Evolutionary conservation across 805 yeast genomes (phyloP), one percentile per base, ranked within the genome.

Genomic region (Cyberlindnera suaveolens): DNA sequence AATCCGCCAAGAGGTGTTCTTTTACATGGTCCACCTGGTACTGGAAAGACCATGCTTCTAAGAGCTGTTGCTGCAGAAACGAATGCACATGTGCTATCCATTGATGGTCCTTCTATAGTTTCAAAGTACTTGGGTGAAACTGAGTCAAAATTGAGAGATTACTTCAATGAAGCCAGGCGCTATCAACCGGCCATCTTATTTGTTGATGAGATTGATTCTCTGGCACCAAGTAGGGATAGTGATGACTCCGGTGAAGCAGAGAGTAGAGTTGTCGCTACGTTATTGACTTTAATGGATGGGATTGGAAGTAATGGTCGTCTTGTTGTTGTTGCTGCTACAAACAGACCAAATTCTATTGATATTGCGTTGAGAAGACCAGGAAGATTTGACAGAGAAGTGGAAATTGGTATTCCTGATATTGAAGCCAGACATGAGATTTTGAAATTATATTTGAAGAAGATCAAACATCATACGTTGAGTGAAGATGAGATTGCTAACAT

Each of bases 21-120:
- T 14, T 64, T 91, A 11, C 96, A 91, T 65, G 99, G 99, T 0
- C 96, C 97, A 3, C 93, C 98, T 3, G 99, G 99, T 4, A 91
- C 97, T 0, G 99, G 99, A 40, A 91, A 91, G 61, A 85, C 97
- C 1, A 78, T 90, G 87, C 71, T 93, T 7, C 68, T 93, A 31
- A 74, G 85, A 42, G 83, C 96, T 23, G 80, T 91, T 9, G 95
- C 96, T 0, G 72, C 78, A 48, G 91, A 84, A 45, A 68, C 76
- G 2, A 74, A 82, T 47, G 95, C 95, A 0, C 99, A 91, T 62
- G 80, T 91, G 0, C 70, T 93, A 36, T 80, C 85, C 3, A 82
- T 93, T 19, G 85, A 85, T 59, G 96, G 97, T 0, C 95, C 97
- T 1, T 80, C 95, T 1, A 85, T 93, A 40, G 91, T 90, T 3